Conservation (phyloP, 2,329 filamentous ascomycete genomes). For the Dothistroma septosporum region DNA sequence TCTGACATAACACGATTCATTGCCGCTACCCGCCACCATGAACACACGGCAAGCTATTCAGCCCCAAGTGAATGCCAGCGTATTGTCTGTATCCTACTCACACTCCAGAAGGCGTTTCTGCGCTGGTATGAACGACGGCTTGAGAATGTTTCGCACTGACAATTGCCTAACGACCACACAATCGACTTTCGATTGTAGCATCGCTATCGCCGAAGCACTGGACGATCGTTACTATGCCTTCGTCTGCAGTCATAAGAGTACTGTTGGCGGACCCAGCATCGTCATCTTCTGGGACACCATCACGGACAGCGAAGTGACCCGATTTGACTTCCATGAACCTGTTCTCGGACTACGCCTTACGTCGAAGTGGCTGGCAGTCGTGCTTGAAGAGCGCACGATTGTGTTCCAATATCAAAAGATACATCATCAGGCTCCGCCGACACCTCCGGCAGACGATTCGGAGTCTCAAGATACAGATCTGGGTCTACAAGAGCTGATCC, state of each 20-base stretch:
- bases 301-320: conserved; percentile 69
- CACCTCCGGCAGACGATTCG: conserved; percentile 43
- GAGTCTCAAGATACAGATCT: conserved; percentile 6
- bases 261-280: conserved; percentile 31
- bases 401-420: conserved; percentile 32
- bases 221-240: conserved; percentile 66
- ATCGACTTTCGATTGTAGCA: conserved; percentile 21
- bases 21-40: conserved; percentile 52
- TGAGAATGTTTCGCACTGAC: conserved; percentile 50
- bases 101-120: conserved; percentile 79
- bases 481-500: not conserved
- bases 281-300: conserved; percentile 77
- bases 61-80: conserved; percentile 66
- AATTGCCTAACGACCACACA: conserved; percentile 34
- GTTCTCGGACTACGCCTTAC: conserved; percentile 76
- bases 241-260: conserved; percentile 71
- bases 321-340: conserved; percentile 72
- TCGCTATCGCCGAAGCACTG: conserved; percentile 31
- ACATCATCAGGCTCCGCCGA: conserved; percentile 36
- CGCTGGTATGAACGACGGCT: conserved; percentile 79
- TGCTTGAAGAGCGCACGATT: conserved; percentile 48
- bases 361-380: conserved; percentile 71
- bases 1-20: not conserved
- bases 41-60: conserved; percentile 86
- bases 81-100: conserved; percentile 83